Percentiles rank a stretch among this genome's conserved stretches.
phyloP scores from a whole-genome alignment of 1,139 yeast species.

The Kodamaea sp. region DNA sequence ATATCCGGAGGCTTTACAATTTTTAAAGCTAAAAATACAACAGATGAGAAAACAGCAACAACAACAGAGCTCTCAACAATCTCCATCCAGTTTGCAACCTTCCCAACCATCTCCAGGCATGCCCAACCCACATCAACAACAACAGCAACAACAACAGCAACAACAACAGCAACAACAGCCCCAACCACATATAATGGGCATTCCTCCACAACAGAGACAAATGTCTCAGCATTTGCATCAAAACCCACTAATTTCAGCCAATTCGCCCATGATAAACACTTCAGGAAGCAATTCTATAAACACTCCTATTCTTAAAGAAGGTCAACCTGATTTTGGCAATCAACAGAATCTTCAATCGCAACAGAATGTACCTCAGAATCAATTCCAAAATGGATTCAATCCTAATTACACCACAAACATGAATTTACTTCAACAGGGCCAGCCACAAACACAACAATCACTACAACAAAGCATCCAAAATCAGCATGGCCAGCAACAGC shows the following conservation, averaged over 20 bases:
- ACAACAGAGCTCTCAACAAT: slow-evolving; percentile 6
- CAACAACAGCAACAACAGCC: slow-evolving; percentile 3
- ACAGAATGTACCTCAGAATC: slow-evolving; percentile 1
- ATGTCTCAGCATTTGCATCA: slow-evolving; percentile 4
- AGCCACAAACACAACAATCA: slow-evolving; percentile 8
- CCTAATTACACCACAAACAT: slow-evolving; percentile 6
- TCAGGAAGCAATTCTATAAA: slow-evolving; percentile 5
- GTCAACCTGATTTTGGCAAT: slow-evolving; percentile 5
- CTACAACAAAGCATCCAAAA: slow-evolving; percentile 1
- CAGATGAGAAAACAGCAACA: slow-evolving; percentile 35
- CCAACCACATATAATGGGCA: slow-evolving; percentile 1
- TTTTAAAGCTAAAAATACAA: slow-evolving; percentile 44
- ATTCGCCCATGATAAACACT: slow-evolving; percentile 8
- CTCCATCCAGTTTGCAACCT: slow-evolving; percentile 1
- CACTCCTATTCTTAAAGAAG: slow-evolving; percentile 6
- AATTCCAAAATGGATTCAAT: slow-evolving; percentile 9
- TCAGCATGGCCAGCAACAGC: slow-evolving; percentile 7
- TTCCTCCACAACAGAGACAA: slow-evolving; percentile 1
- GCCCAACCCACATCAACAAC: slow-evolving; percentile 2
- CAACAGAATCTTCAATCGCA: slow-evolving; percentile 1
- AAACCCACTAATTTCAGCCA: slow-evolving; percentile 3
- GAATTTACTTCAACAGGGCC: slow-evolving; percentile 13
- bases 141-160: slow-evolving; percentile 4
- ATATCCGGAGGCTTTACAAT: slow-evolving; percentile 54
- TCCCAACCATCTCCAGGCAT: slow-evolving; percentile 2